phyloP scores from a whole-genome alignment of 225 moss, liverwort and hornwort genomes.

The Ulota crispa region DNA sequence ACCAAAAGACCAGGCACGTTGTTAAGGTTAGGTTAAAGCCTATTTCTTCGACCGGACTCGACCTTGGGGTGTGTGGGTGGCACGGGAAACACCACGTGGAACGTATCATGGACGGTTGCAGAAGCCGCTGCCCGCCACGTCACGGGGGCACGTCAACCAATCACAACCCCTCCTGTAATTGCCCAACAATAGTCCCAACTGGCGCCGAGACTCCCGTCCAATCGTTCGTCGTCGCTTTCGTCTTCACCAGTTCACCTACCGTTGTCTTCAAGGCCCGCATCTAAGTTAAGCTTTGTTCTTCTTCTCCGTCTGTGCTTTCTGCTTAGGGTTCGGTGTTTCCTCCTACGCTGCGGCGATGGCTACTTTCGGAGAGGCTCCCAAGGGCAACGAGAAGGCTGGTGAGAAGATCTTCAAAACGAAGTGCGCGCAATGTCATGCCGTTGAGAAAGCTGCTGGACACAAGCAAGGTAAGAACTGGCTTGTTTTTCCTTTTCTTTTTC shows the following conservation, averaged over 20 bases:
- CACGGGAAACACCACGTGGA: constrained; percentile 20
- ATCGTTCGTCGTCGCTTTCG: neutral
- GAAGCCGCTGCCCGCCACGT: neutral
- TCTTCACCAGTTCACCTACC: too few relatives aligned
- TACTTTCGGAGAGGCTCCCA: constrained; percentile 51
- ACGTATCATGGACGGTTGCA: neutral
- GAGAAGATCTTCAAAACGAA: constrained; percentile 92
- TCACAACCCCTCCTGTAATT: neutral
- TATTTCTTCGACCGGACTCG: neutral
- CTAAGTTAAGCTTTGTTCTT: too few relatives aligned
- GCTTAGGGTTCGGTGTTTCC: constrained; percentile 21
- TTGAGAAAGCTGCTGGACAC: constrained; percentile 65
- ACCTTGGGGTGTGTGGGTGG: constrained; percentile 18
- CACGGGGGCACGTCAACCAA: neutral
- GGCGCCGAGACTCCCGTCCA: neutral
- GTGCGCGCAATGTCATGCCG: constrained; percentile 81
- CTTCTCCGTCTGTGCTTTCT: neutral
- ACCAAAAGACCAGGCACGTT: too few relatives aligned
- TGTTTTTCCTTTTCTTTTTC: too few relatives aligned
- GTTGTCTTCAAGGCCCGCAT: neutral
- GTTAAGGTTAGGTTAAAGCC: too few relatives aligned
- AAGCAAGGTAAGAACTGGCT: constrained; percentile 42
- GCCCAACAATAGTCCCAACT: neutral
- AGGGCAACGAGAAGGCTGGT: constrained; percentile 57
- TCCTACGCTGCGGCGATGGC: constrained; percentile 32